Evolutionary conservation across 2,329 filamentous ascomycete species (phyloP).

Genomic region (Penicillium sp.): DNA sequence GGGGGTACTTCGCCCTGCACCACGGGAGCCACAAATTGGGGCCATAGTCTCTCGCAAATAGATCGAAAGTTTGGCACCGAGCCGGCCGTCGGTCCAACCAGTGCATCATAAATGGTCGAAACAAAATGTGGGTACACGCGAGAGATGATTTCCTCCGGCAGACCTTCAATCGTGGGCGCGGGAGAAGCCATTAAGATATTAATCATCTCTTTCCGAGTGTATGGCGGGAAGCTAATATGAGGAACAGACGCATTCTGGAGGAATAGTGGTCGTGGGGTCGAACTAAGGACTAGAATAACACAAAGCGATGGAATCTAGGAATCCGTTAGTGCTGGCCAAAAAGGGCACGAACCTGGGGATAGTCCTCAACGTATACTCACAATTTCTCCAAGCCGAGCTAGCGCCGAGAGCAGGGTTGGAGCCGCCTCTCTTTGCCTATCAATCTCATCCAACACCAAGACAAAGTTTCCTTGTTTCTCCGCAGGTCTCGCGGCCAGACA

Average conservation of each 20-base stretch:
- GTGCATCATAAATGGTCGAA: constrained; percentile 80
- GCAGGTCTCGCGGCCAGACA: constrained; percentile 35
- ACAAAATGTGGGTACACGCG: constrained; percentile 67
- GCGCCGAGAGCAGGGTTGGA: constrained; percentile 73
- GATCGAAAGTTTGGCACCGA: constrained; percentile 72
- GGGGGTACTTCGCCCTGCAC: constrained; percentile 61
- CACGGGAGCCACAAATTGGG: constrained; percentile 77
- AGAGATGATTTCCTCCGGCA: constrained; percentile 26
- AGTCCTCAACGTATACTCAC: constrained; percentile 50
- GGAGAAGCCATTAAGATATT: constrained; percentile 67
- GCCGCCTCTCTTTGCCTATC: constrained; percentile 81
- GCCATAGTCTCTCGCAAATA: constrained; percentile 76
- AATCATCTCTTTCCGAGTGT: constrained; percentile 77
- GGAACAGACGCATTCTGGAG: constrained; percentile 70
- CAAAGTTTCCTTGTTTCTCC: constrained; percentile 58
- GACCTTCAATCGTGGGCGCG: constrained; percentile 38
- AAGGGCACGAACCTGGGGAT: neutral
- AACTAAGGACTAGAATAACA: constrained; percentile 73
- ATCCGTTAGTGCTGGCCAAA: constrained; percentile 2
- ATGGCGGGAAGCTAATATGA: constrained; percentile 80
- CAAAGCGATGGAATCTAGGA: constrained; percentile 74
- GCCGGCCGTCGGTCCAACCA: constrained; percentile 76
- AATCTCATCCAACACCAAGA: constrained; percentile 83
- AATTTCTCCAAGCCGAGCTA: constrained; percentile 78
- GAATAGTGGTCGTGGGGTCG: constrained; percentile 64